These are phyloP conservation scores for Peronospora farinosa DNA, from an alignment of 352 stramenopile species.

Conservation along the genomic window DNA sequence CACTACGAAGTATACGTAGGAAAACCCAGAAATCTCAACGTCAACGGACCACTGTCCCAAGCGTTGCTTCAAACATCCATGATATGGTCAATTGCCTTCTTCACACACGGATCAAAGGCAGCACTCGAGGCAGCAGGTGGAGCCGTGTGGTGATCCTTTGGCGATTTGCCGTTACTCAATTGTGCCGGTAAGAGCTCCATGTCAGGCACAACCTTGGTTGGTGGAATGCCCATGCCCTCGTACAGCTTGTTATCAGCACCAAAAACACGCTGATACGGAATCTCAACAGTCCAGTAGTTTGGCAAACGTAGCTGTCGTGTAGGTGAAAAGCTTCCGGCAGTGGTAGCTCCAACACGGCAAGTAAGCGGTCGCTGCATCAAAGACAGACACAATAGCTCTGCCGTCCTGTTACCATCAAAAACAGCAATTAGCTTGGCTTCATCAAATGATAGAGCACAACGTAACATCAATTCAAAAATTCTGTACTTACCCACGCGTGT, in stretches of 20 bases:
- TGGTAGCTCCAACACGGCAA: constrained; percentile 48
- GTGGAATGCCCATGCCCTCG: constrained; percentile 57
- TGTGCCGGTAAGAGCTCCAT: constrained; percentile 20
- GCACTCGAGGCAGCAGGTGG: constrained; percentile 12
- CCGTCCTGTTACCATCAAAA: constrained; percentile 36
- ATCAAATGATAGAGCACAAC: background rate
- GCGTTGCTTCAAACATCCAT: constrained; percentile 39
- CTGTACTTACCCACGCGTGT: constrained; percentile 60
- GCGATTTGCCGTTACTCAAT: constrained; percentile 12
- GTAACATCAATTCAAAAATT: background rate
- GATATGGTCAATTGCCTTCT: constrained; percentile 64
- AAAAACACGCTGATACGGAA: constrained; percentile 68
- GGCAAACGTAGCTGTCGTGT: constrained; percentile 63
- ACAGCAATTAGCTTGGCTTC: background rate
- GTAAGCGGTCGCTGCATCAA: constrained; percentile 60
- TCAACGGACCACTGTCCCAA: background rate
- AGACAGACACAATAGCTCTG: constrained; percentile 61
- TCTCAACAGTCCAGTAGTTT: constrained; percentile 80
- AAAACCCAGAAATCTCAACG: no score
- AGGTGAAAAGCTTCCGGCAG: constrained; percentile 54
- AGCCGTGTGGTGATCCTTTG: constrained; percentile 5
- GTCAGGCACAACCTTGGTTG: constrained; percentile 34
- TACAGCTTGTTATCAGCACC: constrained; percentile 54
- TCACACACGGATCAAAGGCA: constrained; percentile 56
- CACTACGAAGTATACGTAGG: constrained; percentile 9